Evolutionary conservation across 2,329 filamentous ascomycete genomes (phyloP), one percentile per base, ranked within the genome.

Genomic region (Simplicillium sp.): DNA sequence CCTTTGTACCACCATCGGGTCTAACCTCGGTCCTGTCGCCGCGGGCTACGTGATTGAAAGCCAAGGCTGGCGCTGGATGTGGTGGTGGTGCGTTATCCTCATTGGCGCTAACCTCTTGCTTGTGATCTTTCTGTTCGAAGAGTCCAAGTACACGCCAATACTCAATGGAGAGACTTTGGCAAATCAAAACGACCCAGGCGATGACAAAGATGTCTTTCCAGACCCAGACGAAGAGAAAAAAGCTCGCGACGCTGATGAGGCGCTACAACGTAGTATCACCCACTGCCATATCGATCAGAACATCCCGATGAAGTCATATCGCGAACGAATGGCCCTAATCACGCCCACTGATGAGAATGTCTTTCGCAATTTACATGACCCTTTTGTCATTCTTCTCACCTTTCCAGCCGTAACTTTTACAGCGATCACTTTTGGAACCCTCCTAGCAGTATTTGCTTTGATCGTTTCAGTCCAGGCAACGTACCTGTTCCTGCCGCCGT

Each of bases 11-110:
- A 15, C 13, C 14, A 18, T 34, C 15, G 41, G 41, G 2, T 36
- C 55, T 2, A 64, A 56, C 7, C 51, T 73, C 1, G 60, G 56
- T 1, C 58, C 64, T 0, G 49, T 69, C 7, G 57, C 59, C 16
- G 52, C 65, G 7, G 65, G 66, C 14, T 68, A 61, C 46, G 53
- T 55, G 15, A 44, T 52, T 8, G 34, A 39, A 5, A 37, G 35
- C 11, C 50, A 48, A 38, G 68, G 66, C 1, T 75, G 71, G 70
- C 55, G 68, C 11, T 73, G 67, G 66, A 57, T 65, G 1, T 73
- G 61, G 60, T 71, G 67, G 67, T 71, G 59, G 58, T 61, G 52
- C 35, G 54, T 54, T 14, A 65, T 69, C 37, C 52, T 69, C 28
- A 54, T 68, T 17, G 58, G 59, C 3, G 41, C 54, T 8, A 53